These are phyloP conservation scores for Xylaria digitata DNA, from an alignment of 2,329 filamentous ascomycete species.

Conservation along the genomic window DNA sequence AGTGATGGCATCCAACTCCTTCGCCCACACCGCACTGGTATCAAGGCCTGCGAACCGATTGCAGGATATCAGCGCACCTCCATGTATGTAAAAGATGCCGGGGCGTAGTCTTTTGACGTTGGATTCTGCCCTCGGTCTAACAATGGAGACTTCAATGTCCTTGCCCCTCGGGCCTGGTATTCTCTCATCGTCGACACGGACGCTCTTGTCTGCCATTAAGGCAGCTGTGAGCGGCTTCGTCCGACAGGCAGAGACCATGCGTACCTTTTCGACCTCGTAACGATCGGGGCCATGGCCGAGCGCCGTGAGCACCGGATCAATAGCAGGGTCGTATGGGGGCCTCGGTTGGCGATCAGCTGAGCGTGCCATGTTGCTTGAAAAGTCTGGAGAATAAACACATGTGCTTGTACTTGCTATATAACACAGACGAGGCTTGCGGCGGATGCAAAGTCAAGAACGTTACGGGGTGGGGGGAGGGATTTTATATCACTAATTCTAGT, in stretches of 20 bases:
- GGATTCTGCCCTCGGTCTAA: slow-evolving; percentile 44
- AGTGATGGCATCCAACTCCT: slow-evolving; percentile 47
- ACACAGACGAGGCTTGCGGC: slow-evolving; percentile 5
- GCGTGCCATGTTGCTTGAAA: slow-evolving; percentile 43
- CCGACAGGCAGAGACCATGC: slow-evolving; percentile 44
- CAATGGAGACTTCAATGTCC: slow-evolving; percentile 43
- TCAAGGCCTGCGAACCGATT: slow-evolving; percentile 50
- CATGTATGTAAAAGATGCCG: slow-evolving; percentile 50
- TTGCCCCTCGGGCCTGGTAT: slow-evolving; percentile 46
- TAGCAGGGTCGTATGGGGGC: slow-evolving; percentile 48
- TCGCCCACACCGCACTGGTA: slow-evolving; percentile 48
- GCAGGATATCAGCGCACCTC: slow-evolving; percentile 49
- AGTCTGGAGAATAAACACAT: slow-evolving; percentile 22
- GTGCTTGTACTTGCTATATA: slow-evolving; percentile 18
- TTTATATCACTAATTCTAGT: slow-evolving; percentile 7
- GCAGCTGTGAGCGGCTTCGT: slow-evolving; percentile 45
- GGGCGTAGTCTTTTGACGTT: slow-evolving; percentile 39
- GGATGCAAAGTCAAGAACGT: neutral
- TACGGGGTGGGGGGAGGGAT: neutral
- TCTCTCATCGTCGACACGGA: slow-evolving; percentile 43
- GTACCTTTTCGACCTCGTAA: slow-evolving; percentile 48
- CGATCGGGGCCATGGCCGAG: slow-evolving; percentile 44
- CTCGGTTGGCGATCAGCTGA: slow-evolving; percentile 45
- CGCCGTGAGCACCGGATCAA: slow-evolving; percentile 42
- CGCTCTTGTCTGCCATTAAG: slow-evolving; percentile 46